Evolutionary conservation across 2,329 filamentous ascomycete genomes (phyloP).

Genomic region (Penicillium paneum): DNA sequence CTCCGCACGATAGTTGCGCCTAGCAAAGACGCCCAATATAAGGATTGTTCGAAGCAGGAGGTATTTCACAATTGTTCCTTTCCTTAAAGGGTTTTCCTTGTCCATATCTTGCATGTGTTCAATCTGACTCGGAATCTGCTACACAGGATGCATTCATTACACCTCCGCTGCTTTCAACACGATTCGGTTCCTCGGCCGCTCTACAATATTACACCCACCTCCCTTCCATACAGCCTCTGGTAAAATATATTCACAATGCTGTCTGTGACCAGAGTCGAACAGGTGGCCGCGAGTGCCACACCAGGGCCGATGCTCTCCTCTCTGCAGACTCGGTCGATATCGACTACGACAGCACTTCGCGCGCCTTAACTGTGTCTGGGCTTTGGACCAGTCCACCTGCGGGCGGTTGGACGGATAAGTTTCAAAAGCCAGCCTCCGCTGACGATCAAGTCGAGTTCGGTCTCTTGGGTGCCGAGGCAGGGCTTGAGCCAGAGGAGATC

Average conservation of each 20-base stretch:
- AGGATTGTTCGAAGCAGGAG: constrained; percentile 54
- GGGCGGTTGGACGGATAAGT: constrained; percentile 48
- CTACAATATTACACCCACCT: constrained; percentile 70
- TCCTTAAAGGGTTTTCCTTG: neutral
- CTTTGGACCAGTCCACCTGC: constrained; percentile 52
- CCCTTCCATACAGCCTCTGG: constrained; percentile 55
- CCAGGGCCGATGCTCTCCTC: constrained; percentile 46
- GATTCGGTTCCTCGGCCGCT: constrained; percentile 60
- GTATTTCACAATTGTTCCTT: constrained; percentile 32
- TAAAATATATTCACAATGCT: constrained; percentile 51
- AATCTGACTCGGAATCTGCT: neutral
- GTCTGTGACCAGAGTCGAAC: constrained; percentile 47
- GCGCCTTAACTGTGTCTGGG: constrained; percentile 62
- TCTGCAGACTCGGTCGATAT: constrained; percentile 68
- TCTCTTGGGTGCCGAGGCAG: constrained; percentile 63
- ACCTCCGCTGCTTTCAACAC: constrained; percentile 54
- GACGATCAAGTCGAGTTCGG: constrained; percentile 72
- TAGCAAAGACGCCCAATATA: constrained; percentile 16
- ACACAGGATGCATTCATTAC: constrained; percentile 59
- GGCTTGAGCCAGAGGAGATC: constrained; percentile 65
- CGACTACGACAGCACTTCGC: constrained; percentile 68
- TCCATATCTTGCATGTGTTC: neutral
- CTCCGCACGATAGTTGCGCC: constrained; percentile 57
- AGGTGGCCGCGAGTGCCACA: constrained; percentile 50
- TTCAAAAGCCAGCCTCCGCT: constrained; percentile 29